Evolutionary conservation across 257 asterid species (phyloP), one percentile per base, ranked within the genome.

Genomic region (Solanum corneliomulleri): DNA sequence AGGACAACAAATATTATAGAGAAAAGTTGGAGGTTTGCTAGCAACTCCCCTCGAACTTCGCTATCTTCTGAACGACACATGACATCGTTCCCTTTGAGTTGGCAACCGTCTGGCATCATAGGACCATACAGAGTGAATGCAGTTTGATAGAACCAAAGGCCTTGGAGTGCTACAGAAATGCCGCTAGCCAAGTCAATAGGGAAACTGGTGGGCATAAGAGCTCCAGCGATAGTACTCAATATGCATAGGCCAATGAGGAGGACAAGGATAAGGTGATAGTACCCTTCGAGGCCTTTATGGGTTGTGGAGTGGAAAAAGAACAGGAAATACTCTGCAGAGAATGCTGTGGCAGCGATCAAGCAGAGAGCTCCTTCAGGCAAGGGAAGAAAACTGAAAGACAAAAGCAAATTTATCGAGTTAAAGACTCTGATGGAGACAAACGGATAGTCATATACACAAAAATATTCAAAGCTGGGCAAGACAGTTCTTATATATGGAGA

Each of bases 71-170:
- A 95, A 72, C 60, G 92, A 76, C 99, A 96, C 0, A 85, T 12
- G 45, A 97, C 83, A 44, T 89, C 91, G 35, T 92, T 90, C 85
- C 70, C 95, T 49, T 92, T 90, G 74, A 93, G 98, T 86, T 10
- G 58, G 83, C 99, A 97, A 11, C 98, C 98, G 0, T 92, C 90
- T 3, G 99, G 99, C 98, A 95, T 95, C 99, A 97, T 97, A 2
- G 98, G 90, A 27, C 99, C 98, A 14, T 97, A 97, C 29, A 97
- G 98, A 84, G 97, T 92, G 93, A 97, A 97, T 14, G 99, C 99
- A 0, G 99, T 97, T 77, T 97, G 99, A 60, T 96, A 97, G 95
- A 96, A 97, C 99, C 99, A 96, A 56, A 97, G 98, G 88, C 99
- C 99, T 90, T 97, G 99, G 44, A 97, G 98, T 1, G 98, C 91